phyloP scores from a whole-genome alignment of 1,139 yeast species.

The Hanseniaspora gamundiae region DNA sequence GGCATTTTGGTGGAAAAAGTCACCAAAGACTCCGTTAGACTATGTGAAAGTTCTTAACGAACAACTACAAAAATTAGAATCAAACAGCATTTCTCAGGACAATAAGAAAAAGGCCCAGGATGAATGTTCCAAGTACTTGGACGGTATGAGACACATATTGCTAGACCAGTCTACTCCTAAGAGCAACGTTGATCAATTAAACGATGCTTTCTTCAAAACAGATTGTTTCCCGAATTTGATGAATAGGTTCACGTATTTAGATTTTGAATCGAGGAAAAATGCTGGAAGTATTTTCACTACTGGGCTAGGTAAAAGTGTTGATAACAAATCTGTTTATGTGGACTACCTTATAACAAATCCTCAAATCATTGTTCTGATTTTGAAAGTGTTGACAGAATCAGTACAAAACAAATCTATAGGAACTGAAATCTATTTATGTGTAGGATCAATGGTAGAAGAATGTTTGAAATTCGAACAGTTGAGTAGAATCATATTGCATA shows the following conservation, averaged over 20 bases:
- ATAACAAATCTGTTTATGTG: constrained; percentile 72
- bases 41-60: constrained; percentile 67
- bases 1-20: constrained; percentile 86
- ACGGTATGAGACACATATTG: constrained; percentile 54
- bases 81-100: constrained; percentile 21
- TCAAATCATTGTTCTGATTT: constrained; percentile 46
- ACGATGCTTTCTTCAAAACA: constrained; percentile 24
- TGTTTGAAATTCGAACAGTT: constrained; percentile 72
- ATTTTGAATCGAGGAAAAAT: constrained; percentile 83
- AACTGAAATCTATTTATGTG: constrained; percentile 54
- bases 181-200: constrained; percentile 18
- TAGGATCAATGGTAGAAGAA: constrained; percentile 76
- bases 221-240: constrained; percentile 58
- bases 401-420: constrained; percentile 15
- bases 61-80: constrained; percentile 54
- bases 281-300: constrained; percentile 64
- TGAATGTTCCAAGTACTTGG: constrained; percentile 58
- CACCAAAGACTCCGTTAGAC: constrained; percentile 86
- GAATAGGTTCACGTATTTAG: constrained; percentile 47
- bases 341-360: constrained; percentile 67
- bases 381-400: constrained; percentile 57
- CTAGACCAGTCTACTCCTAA: constrained; percentile 60
- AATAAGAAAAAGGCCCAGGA: constrained; percentile 60
- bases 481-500: constrained; percentile 44
- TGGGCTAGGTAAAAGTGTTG: constrained; percentile 67